Base-by-base conservation (phyloP, 768 basidiomycete species). In the Clavaria fumosa region DNA sequence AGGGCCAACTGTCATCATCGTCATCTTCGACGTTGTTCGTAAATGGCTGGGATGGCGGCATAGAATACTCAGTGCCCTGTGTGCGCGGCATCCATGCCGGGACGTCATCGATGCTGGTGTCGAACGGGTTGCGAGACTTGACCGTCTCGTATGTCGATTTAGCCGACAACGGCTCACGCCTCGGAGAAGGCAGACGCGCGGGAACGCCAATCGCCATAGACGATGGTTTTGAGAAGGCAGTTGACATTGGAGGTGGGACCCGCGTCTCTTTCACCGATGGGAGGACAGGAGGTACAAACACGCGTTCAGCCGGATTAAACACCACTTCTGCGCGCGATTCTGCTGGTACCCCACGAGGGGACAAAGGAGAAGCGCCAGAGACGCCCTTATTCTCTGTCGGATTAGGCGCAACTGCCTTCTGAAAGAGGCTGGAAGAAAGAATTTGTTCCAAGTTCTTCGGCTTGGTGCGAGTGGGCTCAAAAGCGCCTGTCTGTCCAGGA, bases 1-100 rank as follows among this genome's bases (percentile, higher is more conserved):
- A 56, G 7, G 75, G 77, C 80, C 79, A 84, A 50, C 80, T 82
- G 47, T 83, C 79, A 36, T 76, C 75, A 37, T 76, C 75, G 36
- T 76, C 75, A 32, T 75, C 72, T 37, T 74, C 67, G 34, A 64
- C 50, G 1, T 57, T 45, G 40, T 52, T 55, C 40, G 49, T 47
- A 19, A 30, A 38, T 11, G 41, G 43, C 35, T 43, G 50, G 34
- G 55, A 55, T 17, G 46, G 50, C 3, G 57, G 50, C 12, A 56
- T 54, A 3, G 64, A 66, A 39, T 64, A 64, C 26, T 69, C 67
- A 0, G 70, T 72, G 17, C 77, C 75, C 51, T 82, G 78, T 2
- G 70, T 71, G 3, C 60, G 60, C 0, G 70, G 62, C 49, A 67
- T 59, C 77, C 79, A 80, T 5, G 67, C 55, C 9, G 68, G 60